Base-by-base conservation (phyloP, 148 eudicot species). In the Linanthus parryae region DNA sequence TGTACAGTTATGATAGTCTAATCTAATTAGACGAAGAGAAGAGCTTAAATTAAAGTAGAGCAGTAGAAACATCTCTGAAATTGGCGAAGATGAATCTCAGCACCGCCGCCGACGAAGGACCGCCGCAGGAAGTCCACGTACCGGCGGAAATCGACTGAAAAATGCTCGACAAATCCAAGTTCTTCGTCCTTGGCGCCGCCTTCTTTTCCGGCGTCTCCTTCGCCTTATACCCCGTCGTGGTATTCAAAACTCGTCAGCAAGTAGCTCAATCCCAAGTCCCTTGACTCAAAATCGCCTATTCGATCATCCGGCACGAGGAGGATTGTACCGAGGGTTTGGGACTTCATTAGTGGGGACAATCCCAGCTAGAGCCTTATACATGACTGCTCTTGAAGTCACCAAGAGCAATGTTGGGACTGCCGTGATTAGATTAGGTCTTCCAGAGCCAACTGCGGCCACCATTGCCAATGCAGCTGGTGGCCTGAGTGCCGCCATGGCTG, bases 161-260 rank as follows among this genome's bases (percentile, higher is more conserved):
- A 68, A 84, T 77, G 83, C 49, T 84, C 8, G 86, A 84, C 35
- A 84, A n/a, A n/a, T n/a, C n/a, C n/a, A n/a, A n/a, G n/a, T 84
- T 84, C 55, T 84, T 84, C 51, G 22, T 84, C 27, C 62, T 84
- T 0, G 92, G 92, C 3, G 86, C 92, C 0, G 92, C 81, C 3
- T 40, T 84, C 1, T 84, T 84, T 42, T 84, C 87, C 0, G 92
- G 81, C 23, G 92, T 84, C 1, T 84, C 87, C 0, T 69, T 77
- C 4, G 37, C 80, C 0, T 36, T 84, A 15, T 84, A 84, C 66
- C 92, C 92, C 0, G 67, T 61, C 1, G 87, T 84, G 34, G 84
- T 84, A 15, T 35, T 84, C 5, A 84, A 84, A 25, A 84, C 87
- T 4, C 56, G 92, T 29, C 92, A 84, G n/a, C 92, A 84, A 58